Percentiles rank a stretch among this genome's conserved stretches.
Evolutionary conservation across 441 rosid genomes (phyloP).

Genomic region (Pelargonium citronellum): DNA sequence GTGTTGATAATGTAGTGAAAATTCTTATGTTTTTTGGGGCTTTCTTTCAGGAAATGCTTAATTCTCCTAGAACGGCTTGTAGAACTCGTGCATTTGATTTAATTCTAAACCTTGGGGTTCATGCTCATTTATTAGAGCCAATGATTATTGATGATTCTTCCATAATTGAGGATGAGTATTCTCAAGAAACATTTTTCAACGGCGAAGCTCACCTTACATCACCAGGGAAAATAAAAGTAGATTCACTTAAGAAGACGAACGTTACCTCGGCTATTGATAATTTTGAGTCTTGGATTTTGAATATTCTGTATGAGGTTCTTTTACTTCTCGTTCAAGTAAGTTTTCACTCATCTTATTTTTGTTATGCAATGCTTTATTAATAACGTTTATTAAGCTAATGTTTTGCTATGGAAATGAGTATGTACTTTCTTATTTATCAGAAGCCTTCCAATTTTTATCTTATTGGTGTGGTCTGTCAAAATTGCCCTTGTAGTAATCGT

Average conservation of each 20-base stretch:
- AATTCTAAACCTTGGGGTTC: slow-evolving; percentile 94
- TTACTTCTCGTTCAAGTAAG: slow-evolving; percentile 95
- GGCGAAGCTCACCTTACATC: slow-evolving; percentile 48
- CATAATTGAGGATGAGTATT: slow-evolving; percentile 76
- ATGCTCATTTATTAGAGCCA: slow-evolving; percentile 89
- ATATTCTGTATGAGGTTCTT: slow-evolving; percentile 81
- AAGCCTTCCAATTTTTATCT: background rate
- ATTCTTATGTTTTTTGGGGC: slow-evolving; percentile 23
- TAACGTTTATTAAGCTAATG: background rate
- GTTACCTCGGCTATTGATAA: slow-evolving; percentile 61
- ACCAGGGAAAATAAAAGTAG: slow-evolving; percentile 45
- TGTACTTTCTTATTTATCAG: background rate
- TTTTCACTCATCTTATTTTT: slow-evolving; percentile 6
- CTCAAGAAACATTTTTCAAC: slow-evolving; percentile 63
- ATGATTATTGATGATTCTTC: slow-evolving; percentile 58
- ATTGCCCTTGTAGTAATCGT: too few relatives aligned
- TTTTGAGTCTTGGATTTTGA: slow-evolving; percentile 89
- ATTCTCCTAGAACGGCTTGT: slow-evolving; percentile 69
- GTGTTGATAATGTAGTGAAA: slow-evolving; percentile 15
- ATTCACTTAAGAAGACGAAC: slow-evolving; percentile 44
- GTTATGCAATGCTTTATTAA: background rate
- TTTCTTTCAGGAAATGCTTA: slow-evolving; percentile 78
- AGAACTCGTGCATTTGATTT: slow-evolving; percentile 92
- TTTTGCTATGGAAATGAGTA: background rate
- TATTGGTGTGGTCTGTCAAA: background rate